These are phyloP conservation scores for Daldinia sp. DNA, from an alignment of 2,329 filamentous ascomycete genomes.

Conservation along the genomic window DNA sequence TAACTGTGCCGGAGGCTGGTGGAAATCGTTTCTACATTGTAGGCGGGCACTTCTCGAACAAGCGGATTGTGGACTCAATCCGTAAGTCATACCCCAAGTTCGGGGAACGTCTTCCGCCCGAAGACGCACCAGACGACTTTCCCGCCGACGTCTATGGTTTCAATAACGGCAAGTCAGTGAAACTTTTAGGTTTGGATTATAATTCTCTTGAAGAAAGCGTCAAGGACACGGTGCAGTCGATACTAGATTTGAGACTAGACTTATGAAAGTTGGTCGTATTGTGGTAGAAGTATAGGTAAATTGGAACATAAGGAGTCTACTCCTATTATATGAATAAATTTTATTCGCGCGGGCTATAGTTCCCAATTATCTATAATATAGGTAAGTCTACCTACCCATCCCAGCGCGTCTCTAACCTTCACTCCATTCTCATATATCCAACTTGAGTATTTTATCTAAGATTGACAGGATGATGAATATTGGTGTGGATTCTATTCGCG, in stretches of 20 bases:
- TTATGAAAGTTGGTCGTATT: background rate
- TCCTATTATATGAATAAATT: background rate
- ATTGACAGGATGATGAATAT: background rate
- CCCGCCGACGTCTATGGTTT: constrained; percentile 64
- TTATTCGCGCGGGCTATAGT: constrained; percentile 45
- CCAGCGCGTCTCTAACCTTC: constrained; percentile 37
- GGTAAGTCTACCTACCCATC: constrained; percentile 58
- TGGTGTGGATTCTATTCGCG: background rate
- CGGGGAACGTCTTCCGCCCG: constrained; percentile 59
- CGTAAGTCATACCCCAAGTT: constrained; percentile 67
- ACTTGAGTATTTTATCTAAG: background rate
- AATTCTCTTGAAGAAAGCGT: constrained; percentile 69
- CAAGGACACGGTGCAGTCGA: constrained; percentile 66
- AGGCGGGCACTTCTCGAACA: constrained; percentile 71
- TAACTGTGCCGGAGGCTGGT: constrained; percentile 67
- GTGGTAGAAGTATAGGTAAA: background rate
- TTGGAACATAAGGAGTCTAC: background rate
- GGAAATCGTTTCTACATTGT: constrained; percentile 74
- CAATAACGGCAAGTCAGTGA: constrained; percentile 66
- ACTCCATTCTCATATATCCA: background rate
- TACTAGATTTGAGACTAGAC: constrained; percentile 46
- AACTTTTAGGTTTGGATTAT: constrained; percentile 71
- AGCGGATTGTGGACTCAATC: constrained; percentile 67
- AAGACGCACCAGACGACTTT: constrained; percentile 56
- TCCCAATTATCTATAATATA: constrained; percentile 65